Evolutionary conservation across 768 basidiomycete genomes (phyloP), one percentile per base, ranked within the genome.

Genomic region (Mrakia frigida): DNA sequence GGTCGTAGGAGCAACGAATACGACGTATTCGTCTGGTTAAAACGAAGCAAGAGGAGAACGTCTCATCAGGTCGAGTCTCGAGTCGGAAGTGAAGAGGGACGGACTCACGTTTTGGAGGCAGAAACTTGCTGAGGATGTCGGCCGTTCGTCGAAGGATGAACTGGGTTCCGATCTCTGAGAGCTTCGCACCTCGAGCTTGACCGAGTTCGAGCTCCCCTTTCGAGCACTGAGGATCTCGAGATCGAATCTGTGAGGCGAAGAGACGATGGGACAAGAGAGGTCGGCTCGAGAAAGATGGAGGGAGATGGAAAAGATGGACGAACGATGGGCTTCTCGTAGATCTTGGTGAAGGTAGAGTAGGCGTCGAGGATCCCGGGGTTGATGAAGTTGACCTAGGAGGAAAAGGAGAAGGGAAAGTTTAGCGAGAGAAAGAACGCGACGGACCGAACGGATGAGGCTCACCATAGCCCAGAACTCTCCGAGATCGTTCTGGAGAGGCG

Each of bases 381-480:
- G 82, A 93, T 92, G 82, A 98, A 98, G 76, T 97, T 90, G 41
- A 91, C 76, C 76, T 77, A 67, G 18, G 33, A 5, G 9, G 53
- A 4, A 33, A 16, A 43, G 33, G 10, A 5, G 25, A 43, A 2
- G 39, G 10, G 14, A 71, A 28, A 13, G 4, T 65, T 43, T 37
- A n/a, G 75, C 16, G 31, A 5, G n/a, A 5, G 31, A 37, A 43
- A 16, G 11, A 59, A 13, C 6, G 10, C 16, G 9, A 14, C 46
- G 46, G 41, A 61, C 59, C 0, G 4, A 16, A 35, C 11, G 5
- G 11, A 11, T n/a, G 65, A 61, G 18, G 6, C 37, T 80, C 87
- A 94, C 94, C 96, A 98, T 98, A 6, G 94, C 88, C 83, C 97
- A 96, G 81, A 96, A 96, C 83, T 99, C 97, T 78, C 91, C 86